phyloP scores from a whole-genome alignment of 2,329 filamentous ascomycete genomes.

The Periconia sp. region DNA sequence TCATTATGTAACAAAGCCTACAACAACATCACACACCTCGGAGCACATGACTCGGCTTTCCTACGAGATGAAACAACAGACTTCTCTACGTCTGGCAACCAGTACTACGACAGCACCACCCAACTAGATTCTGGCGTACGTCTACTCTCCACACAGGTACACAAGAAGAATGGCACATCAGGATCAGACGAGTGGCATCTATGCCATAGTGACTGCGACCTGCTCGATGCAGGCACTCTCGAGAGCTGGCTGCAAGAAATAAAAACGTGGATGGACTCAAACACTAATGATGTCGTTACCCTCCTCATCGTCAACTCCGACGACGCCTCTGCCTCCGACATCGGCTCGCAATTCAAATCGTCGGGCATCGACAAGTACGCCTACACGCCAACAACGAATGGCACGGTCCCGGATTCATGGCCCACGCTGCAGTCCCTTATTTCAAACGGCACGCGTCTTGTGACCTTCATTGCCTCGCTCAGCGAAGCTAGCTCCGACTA shows the following conservation, averaged over 20 bases:
- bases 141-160: slow-evolving; percentile 74
- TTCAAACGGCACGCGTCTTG: slow-evolving; percentile 65
- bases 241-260: slow-evolving; percentile 68
- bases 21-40: slow-evolving; percentile 78
- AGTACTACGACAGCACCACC: slow-evolving; percentile 74
- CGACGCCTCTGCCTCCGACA: slow-evolving; percentile 59
- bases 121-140: slow-evolving; percentile 75
- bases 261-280: slow-evolving; percentile 70
- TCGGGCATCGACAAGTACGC: slow-evolving; percentile 67
- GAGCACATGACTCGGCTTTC: slow-evolving; percentile 77
- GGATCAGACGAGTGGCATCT: slow-evolving; percentile 61
- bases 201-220: slow-evolving; percentile 71
- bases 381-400: slow-evolving; percentile 48
- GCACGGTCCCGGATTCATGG: slow-evolving; percentile 63
- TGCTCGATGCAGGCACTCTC: slow-evolving; percentile 73
- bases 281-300: slow-evolving; percentile 78
- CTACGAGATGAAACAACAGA: slow-evolving; percentile 67
- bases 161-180: slow-evolving; percentile 57
- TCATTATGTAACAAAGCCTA: slow-evolving; percentile 73
- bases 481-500: slow-evolving; percentile 39
- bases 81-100: slow-evolving; percentile 71
- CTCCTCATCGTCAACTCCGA: slow-evolving; percentile 75
- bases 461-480: slow-evolving; percentile 70
- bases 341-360: slow-evolving; percentile 54
- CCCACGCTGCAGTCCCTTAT: slow-evolving; percentile 76